Base-by-base conservation (phyloP, 441 rosid species). In the Daphne laureola region DNA sequence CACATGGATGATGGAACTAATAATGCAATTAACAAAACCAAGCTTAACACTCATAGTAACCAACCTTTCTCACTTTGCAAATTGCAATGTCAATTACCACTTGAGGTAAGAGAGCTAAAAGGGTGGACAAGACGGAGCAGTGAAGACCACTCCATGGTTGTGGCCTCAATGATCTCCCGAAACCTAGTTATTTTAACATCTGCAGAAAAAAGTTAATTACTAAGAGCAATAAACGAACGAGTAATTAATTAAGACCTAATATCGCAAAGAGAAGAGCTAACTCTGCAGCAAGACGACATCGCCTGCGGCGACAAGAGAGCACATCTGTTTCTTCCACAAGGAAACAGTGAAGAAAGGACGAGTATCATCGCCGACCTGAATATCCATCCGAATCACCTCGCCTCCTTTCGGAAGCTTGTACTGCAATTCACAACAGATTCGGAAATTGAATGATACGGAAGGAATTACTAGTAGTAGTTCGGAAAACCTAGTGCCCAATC, bases 361-460 rank as follows among this genome's bases (percentile, higher is more conserved):
- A 55, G 83, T 72, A 54, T 82, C 78, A 49, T 82, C 84, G 13
- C 88, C 83, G 0, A 79, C 84, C 59, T 67, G 81, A 47, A 81
- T 67, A 61, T 81, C 87, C 0, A 73, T 81, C 71, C 77, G 66
- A 40, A 81, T 50, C 26, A 73, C 55, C 25, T 76, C 77, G 45
- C 81, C 76, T 2, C 83, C 81, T 31, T 59, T 67, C 2, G 76
- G 54, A 49, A 74, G 31, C 66, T 70, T 77, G 49, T 67, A 77
- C 88, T 79, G 73, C 6, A 35, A 12, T 41, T 21, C 26, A 14
- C 18, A 25, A 18, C 2, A 13, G 36, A 36, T 16, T 14, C 3
- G 49, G 36, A 51, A 27, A 13, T 31, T 13, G 14, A 46, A 21
- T 12, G 14, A 26, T 17, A 45, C 25, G 25, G 3, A 3, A 21